Base-by-base conservation (phyloP, 257 asterid genomes). In the Coffea eugenioides region DNA sequence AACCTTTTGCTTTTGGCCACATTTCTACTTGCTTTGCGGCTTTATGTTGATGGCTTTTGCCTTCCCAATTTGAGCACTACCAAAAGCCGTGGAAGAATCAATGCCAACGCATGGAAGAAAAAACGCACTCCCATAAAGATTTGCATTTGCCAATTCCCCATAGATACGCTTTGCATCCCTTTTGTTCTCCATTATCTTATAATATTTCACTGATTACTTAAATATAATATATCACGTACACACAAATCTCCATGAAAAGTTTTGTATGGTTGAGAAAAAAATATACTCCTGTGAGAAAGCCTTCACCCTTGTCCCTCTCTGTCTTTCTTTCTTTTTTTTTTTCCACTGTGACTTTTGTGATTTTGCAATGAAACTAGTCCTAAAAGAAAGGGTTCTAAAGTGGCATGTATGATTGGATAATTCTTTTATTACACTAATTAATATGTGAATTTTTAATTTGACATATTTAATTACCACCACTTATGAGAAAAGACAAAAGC, bases 71-170 rank as follows among this genome's bases (percentile, higher is more conserved):
- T 49, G 73, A 49, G 62, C 77, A 73, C 70, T 73, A 39, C 4
- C 43, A 4, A 39, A 39, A 39, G 43, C 43, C 43, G 81, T 86
- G 87, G 84, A 83, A 82, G 91, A 86, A 88, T 90, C 86, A 82
- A 86, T 88, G 82, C 84, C 81, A 79, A 71, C 67, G 64, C 77
- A 73, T 74, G 81, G 85, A 86, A 85, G 83, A 85, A 88, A 83
- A 88, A 86, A 85, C 88, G 89, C 90, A 84, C 71, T 77, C 88
- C 90, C 84, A 90, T 83, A 54, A 88, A 83, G 90, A 90, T 90
- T 86, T 89, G 57, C 69, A 79, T 80, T 83, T 84, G 56, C 80
- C 54, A 76, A 52, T 82, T 85, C 85, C 88, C 75, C 20, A 20
- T 34, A 21, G 74, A 66, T 34, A 18, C 65, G 3, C n/a, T 41